Evolutionary conservation across 2,329 filamentous ascomycete species (phyloP), one percentile per base, ranked within the genome.

Genomic region (Colletotrichum orchidophilum): DNA sequence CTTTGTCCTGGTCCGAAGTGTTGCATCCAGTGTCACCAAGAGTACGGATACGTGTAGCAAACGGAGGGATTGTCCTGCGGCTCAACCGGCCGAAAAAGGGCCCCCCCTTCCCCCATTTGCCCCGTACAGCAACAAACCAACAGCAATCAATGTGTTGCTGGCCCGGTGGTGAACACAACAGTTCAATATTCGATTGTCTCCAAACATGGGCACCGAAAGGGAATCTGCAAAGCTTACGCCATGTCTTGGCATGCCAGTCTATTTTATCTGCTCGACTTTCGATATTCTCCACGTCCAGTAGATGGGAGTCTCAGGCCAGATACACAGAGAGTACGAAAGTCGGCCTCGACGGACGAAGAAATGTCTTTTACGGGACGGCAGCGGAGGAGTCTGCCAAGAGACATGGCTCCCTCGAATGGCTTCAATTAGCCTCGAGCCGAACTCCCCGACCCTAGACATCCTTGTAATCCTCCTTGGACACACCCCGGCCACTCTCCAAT

Each of bases 151-250:
- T 33, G 46, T 12, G 24, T 31, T 27, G 21, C 21, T 42, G 39
- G 29, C n/a, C n/a, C n/a, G n/a, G n/a, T n/a, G n/a, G n/a, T n/a
- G 21, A 29, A 18, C 39, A 18, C 7, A 9, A 31, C 57, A 60
- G 55, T 15, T 21, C 24, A 26, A 2, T 1, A 31, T 2, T 24
- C 27, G 61, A 49, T 53, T 33, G 13, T 21, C 60, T 58, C 52
- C 24, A 42, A 11, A 31, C 26, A 5, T 59, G 31, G 18, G 39
- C 39, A 46, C 39, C 9, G 18, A 18, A 29, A 31, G 49, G 57
- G 64, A 65, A 65, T 58, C 57, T 67, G 53, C 68, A 42, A 53
- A 58, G 68, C 63, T 57, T 52, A 71, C 67, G 58, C 63, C 68
- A 63, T 33, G 5, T 31, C 42, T 57, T 67, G 68, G 54, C 55